Evolutionary conservation across 176 grass and related monocot species (phyloP).

Genomic region (Rhipidocladum racemiflorum): DNA sequence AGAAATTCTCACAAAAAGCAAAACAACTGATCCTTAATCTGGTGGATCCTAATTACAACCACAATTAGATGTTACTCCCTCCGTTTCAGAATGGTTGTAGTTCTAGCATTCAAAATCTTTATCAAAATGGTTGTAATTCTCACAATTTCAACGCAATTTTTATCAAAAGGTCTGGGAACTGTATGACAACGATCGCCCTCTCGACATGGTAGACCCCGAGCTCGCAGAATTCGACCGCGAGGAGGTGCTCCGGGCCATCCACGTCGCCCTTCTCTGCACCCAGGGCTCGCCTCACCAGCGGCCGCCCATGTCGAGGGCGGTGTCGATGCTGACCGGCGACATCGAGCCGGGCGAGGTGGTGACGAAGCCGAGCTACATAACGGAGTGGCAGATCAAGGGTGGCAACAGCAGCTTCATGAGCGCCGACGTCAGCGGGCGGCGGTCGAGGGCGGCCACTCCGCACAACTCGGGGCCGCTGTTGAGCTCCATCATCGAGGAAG

Average conservation of each 20-base stretch:
- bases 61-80: too few relatives aligned
- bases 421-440: constrained; percentile 16
- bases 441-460: not conserved
- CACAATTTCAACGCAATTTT: too few relatives aligned
- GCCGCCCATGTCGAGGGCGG: constrained; percentile 70
- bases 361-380: constrained; percentile 65
- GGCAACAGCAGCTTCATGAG: constrained; percentile 37
- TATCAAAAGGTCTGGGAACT: constrained; percentile 72
- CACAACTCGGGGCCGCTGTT: constrained; percentile 16
- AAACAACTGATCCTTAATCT: too few relatives aligned
- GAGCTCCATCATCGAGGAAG: constrained; percentile 36
- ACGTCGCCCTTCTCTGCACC: constrained; percentile 67
- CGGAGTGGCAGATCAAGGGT: constrained; percentile 69
- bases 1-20: too few relatives aligned
- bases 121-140: too few relatives aligned
- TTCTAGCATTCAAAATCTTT: too few relatives aligned
- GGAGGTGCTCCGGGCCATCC: constrained; percentile 52
- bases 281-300: constrained; percentile 58
- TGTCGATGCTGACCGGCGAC: constrained; percentile 64
- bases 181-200: constrained; percentile 44
- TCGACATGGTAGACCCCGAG: constrained; percentile 57
- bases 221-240: constrained; percentile 32
- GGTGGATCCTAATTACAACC: too few relatives aligned
- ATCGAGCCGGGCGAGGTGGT: constrained; percentile 33
- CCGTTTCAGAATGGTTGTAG: too few relatives aligned